A percentile compares a stretch with the other conserved stretches of the same genome.
Conservation (phyloP, 2,329 filamentous ascomycete genomes). For the Claviceps maximensis region DNA sequence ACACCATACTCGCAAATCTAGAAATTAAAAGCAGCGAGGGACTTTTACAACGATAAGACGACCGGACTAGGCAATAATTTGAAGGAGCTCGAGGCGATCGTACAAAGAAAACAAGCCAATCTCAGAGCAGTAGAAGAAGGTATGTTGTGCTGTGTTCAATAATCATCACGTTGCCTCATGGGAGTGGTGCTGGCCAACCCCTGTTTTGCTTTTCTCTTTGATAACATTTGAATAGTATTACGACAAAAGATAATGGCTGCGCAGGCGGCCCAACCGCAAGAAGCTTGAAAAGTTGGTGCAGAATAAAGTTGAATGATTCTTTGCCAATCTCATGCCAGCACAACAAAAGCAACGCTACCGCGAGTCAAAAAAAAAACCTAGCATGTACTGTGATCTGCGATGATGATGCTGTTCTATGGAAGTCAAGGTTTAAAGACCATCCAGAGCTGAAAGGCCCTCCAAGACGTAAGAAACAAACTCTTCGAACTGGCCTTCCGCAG, state of each 20-base stretch:
- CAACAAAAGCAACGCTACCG: neutral
- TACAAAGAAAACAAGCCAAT: conserved; percentile 66
- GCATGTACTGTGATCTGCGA: neutral
- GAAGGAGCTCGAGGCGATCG: conserved; percentile 42
- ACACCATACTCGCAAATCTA: conserved; percentile 12
- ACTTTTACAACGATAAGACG: conserved; percentile 45
- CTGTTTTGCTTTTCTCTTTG: neutral
- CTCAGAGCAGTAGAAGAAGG: conserved; percentile 81
- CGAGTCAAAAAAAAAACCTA: neutral
- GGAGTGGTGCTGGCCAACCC: neutral
- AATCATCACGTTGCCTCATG: neutral
- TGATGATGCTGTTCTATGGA: neutral
- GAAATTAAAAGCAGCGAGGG: conserved; percentile 38
- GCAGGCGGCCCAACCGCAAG: conserved; percentile 1
- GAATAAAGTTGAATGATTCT: neutral
- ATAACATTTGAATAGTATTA: conserved; percentile 17
- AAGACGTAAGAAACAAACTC: conserved; percentile 19
- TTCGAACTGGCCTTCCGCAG: conserved; percentile 15
- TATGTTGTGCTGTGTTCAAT: conserved; percentile 21
- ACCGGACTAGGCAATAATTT: conserved; percentile 39
- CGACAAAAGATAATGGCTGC: conserved; percentile 18
- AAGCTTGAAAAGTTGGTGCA: neutral
- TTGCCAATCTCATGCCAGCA: neutral
- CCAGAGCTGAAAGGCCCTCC: conserved; percentile 16
- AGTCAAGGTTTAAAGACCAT: neutral